Conservation (phyloP, 371 early-diverging fungal species). For the Rhizomucor pusillus region DNA sequence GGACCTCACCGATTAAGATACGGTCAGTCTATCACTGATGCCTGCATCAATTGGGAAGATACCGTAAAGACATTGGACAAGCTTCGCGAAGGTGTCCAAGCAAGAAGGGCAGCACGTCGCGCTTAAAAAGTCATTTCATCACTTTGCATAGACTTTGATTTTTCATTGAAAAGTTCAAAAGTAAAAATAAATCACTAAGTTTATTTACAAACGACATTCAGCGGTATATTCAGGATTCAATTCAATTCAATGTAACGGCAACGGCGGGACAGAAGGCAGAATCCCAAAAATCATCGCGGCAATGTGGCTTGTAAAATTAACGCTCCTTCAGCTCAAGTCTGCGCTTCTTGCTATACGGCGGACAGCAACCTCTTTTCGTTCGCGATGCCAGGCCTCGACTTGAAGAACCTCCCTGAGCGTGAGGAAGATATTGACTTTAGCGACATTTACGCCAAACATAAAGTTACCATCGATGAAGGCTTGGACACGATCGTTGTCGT, state of each 20-base stretch:
- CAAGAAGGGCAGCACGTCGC: constrained; percentile 51
- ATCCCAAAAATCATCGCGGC: too few relatives aligned
- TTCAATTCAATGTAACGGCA: too few relatives aligned
- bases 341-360: background rate
- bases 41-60: constrained; percentile 78
- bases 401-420: constrained; percentile 55
- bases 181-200: too few relatives aligned
- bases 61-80: constrained; percentile 64
- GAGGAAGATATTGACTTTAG: constrained; percentile 85
- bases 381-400: constrained; percentile 45
- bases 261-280: too few relatives aligned
- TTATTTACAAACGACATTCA: too few relatives aligned
- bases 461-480: constrained; percentile 61
- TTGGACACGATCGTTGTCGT: constrained; percentile 90
- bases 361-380: background rate
- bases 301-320: too few relatives aligned
- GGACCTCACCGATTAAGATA: constrained; percentile 62
- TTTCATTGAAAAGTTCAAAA: too few relatives aligned
- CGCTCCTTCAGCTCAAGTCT: too few relatives aligned
- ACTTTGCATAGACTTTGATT: too few relatives aligned
- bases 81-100: constrained; percentile 65
- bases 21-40: constrained; percentile 80
- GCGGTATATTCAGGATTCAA: too few relatives aligned
- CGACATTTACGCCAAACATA: constrained; percentile 83
- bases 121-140: constrained; percentile 9